A percentile compares a stretch with the other conserved stretches of the same genome.
These are phyloP conservation scores for Daldinia decipiens DNA, from an alignment of 495 filamentous ascomycete genomes.

Conservation along the genomic window DNA sequence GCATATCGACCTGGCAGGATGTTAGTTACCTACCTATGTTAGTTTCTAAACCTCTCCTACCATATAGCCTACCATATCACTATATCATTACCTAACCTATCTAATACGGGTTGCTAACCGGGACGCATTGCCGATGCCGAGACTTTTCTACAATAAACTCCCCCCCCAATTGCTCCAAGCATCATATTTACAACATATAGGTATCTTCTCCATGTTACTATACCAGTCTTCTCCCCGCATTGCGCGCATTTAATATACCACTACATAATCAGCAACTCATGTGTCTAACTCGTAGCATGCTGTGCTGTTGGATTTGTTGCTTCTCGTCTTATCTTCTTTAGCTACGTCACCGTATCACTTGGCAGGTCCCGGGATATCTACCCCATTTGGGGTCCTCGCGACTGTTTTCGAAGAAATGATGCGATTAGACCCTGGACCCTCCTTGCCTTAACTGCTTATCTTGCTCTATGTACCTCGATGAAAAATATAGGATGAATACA, in stretches of 20 bases:
- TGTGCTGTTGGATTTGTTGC: constrained; percentile 8
- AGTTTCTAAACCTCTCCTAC: constrained; percentile 1
- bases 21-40: constrained; percentile 4
- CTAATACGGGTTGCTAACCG: constrained; percentile 7
- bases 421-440: constrained; percentile 21
- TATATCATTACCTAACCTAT: background rate
- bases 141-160: constrained; percentile 7
- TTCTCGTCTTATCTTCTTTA: constrained; percentile 18
- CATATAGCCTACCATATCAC: too few species aligned
- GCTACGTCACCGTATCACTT: constrained; percentile 8
- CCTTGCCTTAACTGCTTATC: background rate
- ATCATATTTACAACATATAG: constrained; percentile 1
- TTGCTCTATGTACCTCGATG: constrained; percentile 6
- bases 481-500: background rate
- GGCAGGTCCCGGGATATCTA: constrained; percentile 10
- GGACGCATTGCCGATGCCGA: constrained; percentile 27
- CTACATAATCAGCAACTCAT: constrained; percentile 18
- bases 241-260: constrained; percentile 20
- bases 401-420: constrained; percentile 22
- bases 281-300: constrained; percentile 4
- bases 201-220: constrained; percentile 7
- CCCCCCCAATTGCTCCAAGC: constrained; percentile 1
- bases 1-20: constrained; percentile 21
- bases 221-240: background rate
- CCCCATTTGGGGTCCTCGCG: constrained; percentile 26